A percentile compares a stretch with the other conserved stretches of the same genome.
phyloP scores from a whole-genome alignment of 345 rosid species.

The Pugionium cornutum region DNA sequence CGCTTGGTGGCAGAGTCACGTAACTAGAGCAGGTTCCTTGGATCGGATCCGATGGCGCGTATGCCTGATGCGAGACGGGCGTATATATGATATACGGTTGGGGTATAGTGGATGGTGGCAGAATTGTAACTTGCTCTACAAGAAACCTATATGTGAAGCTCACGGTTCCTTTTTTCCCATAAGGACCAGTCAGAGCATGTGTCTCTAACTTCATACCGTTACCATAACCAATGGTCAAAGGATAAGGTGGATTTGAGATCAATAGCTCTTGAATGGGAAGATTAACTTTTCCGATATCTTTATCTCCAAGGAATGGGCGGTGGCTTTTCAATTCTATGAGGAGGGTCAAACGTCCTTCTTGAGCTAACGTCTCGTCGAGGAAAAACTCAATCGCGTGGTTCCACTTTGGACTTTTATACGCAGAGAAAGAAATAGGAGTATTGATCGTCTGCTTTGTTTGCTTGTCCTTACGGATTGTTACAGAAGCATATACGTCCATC shows the following conservation, averaged over 20 bases:
- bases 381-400: slow-evolving; percentile 54
- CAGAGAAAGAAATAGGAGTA: slow-evolving; percentile 42
- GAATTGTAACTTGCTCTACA: background rate
- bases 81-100: slow-evolving; percentile 5
- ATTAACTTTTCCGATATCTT: slow-evolving; percentile 59
- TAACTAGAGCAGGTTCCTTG: background rate
- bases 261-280: slow-evolving; percentile 62
- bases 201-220: slow-evolving; percentile 43
- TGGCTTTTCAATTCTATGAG: slow-evolving; percentile 54
- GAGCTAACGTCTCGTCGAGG: slow-evolving; percentile 45
- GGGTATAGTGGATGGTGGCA: slow-evolving; percentile 2
- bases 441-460: slow-evolving; percentile 39
- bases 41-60: background rate
- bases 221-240: slow-evolving; percentile 7
- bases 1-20: background rate
- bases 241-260: background rate
- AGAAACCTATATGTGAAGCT: slow-evolving; percentile 53
- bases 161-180: slow-evolving; percentile 60
- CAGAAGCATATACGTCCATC: background rate
- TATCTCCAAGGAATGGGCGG: slow-evolving; percentile 50
- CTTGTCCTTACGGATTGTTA: slow-evolving; percentile 47
- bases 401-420: slow-evolving; percentile 62
- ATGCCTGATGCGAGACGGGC: background rate
- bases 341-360: slow-evolving; percentile 46
- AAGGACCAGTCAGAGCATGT: slow-evolving; percentile 16